Conservation (phyloP, 2,329 filamentous ascomycete genomes). For the Aspergillus neoniger region DNA sequence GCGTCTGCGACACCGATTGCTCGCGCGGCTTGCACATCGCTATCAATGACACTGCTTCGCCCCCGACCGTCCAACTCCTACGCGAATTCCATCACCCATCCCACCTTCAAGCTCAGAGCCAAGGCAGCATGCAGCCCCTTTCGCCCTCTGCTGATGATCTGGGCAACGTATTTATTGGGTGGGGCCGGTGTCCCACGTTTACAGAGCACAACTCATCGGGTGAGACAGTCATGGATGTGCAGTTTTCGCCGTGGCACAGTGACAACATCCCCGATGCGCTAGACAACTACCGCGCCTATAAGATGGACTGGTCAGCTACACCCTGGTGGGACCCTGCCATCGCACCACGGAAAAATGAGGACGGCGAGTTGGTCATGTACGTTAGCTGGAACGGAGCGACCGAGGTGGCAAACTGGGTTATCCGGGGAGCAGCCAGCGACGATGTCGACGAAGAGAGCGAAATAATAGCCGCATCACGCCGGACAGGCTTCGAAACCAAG, state of each 20-base stretch:
- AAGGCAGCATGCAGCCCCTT: slow-evolving; percentile 11
- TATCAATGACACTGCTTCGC: slow-evolving; percentile 4
- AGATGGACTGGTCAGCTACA: slow-evolving; percentile 6
- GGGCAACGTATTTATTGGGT: slow-evolving; percentile 15
- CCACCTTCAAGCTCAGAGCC: slow-evolving; percentile 10
- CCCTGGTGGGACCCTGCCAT: slow-evolving; percentile 12
- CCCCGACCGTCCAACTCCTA: slow-evolving; percentile 9
- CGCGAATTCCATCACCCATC: slow-evolving; percentile 8
- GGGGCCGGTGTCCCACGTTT: slow-evolving; percentile 12
- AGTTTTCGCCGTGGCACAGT: slow-evolving; percentile 16
- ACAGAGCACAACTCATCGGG: slow-evolving; percentile 12
- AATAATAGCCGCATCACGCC: not conserved
- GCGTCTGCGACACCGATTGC: slow-evolving; percentile 11
- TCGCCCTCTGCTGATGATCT: not conserved
- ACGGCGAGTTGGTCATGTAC: slow-evolving; percentile 5
- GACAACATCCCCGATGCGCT: slow-evolving; percentile 10
- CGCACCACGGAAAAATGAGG: not conserved
- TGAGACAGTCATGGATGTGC: slow-evolving; percentile 11
- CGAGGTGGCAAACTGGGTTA: slow-evolving; percentile 6
- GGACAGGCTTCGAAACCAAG: slow-evolving; percentile 6
- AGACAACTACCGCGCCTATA: slow-evolving; percentile 13
- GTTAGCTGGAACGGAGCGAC: slow-evolving; percentile 12
- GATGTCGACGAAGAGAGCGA: not conserved
- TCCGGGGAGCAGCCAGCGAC: slow-evolving; percentile 2
- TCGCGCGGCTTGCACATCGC: slow-evolving; percentile 15